Evolutionary conservation across 192 early-diverging fungal species (phyloP), one percentile per base, ranked within the genome.

Genomic region (Coemansia sp.): DNA sequence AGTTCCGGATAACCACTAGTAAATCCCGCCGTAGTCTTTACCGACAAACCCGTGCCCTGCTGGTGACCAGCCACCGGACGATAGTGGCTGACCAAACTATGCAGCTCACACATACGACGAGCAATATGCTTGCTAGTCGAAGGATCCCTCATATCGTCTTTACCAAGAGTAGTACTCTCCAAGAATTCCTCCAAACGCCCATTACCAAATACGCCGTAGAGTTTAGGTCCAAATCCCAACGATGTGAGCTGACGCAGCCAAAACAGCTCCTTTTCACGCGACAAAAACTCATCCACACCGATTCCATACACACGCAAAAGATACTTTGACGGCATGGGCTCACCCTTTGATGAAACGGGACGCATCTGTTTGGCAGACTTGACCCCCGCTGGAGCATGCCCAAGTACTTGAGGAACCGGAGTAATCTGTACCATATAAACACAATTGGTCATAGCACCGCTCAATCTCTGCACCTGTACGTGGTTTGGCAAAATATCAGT

Each of bases 161-260:
- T 79, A 0, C 71, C 83, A 40, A 95, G 72, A 0, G 89, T 92
- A 0, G 64, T 75, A 19, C 85, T 87, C 33, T 87, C 83, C 1
- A 95, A 70, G 40, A 81, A 93, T 60, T 95, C 80, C 52, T 95
- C 92, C 53, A 95, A 73, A 7, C 92, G 75, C 25, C 92, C 92
- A 60, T 95, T 95, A 13, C 70, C 78, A 65, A 93, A 95, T 14
- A 85, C 83, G 1, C 81, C 86, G 9, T 88, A 67, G 28, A 95
- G 52, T 2, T 62, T 71, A 5, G 92, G 87, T 2, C 89, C 92
- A n/a, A 90, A 79, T 0, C 86, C 83, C 41, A 85, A 59, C 1
- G 71, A 61, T 3, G 86, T 85, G 18, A 95, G 61, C 37, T 86
- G 80, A 40, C 65, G 50, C 20, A 93, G 71, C 85, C 88, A 95